These are phyloP conservation scores for Lithohypha guttulata DNA, from an alignment of 2,329 filamentous ascomycete species.

Conservation along the genomic window DNA sequence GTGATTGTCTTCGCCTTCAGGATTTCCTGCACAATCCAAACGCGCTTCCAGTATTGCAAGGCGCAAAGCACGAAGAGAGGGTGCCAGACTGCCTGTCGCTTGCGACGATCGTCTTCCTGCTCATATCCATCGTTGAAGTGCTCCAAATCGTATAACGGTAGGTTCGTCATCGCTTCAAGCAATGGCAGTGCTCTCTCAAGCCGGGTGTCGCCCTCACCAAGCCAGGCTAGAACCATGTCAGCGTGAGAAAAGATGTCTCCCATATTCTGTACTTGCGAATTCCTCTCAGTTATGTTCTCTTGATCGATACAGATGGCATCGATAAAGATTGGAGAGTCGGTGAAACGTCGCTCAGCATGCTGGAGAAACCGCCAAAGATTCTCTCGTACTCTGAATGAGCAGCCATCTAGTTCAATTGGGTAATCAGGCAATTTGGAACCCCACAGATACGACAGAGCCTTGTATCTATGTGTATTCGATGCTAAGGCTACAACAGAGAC, in stretches of 20 bases:
- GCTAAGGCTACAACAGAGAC: too few species aligned
- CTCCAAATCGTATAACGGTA: background rate
- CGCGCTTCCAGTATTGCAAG: constrained; percentile 18
- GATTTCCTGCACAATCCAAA: constrained; percentile 24
- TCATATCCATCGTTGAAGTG: background rate
- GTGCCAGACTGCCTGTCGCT: background rate
- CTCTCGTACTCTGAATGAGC: background rate
- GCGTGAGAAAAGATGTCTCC: constrained; percentile 12
- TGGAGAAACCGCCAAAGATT: background rate
- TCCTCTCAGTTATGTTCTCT: constrained; percentile 11
- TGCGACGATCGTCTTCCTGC: background rate
- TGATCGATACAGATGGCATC: constrained; percentile 17
- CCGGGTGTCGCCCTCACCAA: constrained; percentile 9
- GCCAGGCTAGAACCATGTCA: constrained; percentile 11
- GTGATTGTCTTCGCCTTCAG: constrained; percentile 17
- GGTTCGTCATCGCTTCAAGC: background rate
- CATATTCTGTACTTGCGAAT: constrained; percentile 13
- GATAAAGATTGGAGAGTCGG: constrained; percentile 20
- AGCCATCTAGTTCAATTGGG: background rate
- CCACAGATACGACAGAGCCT: constrained; percentile 5
- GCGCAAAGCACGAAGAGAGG: background rate
- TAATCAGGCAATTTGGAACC: background rate
- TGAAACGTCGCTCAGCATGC: background rate
- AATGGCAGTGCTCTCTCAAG: background rate
- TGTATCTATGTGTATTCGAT: too few species aligned